Percentiles rank a stretch among this genome's conserved stretches.
These are phyloP conservation scores for Globisporangium nodosum DNA, from an alignment of 352 stramenopile genomes.

Conservation along the genomic window DNA sequence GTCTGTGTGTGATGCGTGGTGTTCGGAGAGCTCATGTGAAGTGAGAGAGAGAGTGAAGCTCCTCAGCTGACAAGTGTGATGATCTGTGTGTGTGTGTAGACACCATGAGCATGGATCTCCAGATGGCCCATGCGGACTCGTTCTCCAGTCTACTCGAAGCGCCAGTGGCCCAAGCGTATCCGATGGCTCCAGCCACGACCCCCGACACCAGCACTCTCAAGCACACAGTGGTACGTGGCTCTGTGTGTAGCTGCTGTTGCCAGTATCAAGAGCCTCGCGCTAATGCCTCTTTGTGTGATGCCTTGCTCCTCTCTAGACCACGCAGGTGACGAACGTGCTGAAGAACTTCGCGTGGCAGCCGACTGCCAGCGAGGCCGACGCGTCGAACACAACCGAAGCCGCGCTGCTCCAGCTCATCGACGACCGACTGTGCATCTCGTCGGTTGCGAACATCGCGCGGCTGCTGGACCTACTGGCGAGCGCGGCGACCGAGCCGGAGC, in stretches of 20 bases:
- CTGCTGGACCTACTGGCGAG: slow-evolving; percentile 56
- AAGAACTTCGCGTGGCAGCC: slow-evolving; percentile 26
- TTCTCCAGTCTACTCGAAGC: slow-evolving; percentile 8
- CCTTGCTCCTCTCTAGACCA: background rate
- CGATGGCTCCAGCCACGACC: slow-evolving; percentile 1
- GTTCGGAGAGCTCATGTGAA: too few relatives aligned
- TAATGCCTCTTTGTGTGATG: background rate
- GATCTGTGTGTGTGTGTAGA: background rate
- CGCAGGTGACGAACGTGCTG: slow-evolving; percentile 18
- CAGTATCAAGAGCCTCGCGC: background rate
- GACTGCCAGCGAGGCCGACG: slow-evolving; percentile 13
- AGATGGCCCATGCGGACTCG: slow-evolving; percentile 9
- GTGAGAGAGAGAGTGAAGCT: background rate
- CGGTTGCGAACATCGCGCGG: slow-evolving; percentile 35
- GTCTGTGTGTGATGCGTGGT: background rate
- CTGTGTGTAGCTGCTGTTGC: background rate
- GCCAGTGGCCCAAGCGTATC: background rate
- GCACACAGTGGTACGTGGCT: background rate
- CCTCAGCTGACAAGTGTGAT: background rate
- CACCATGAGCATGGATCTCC: slow-evolving; percentile 13
- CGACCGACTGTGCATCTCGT: slow-evolving; percentile 40
- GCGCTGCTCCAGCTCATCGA: slow-evolving; percentile 58
- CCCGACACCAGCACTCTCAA: slow-evolving; percentile 5
- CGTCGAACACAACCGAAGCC: slow-evolving; percentile 34
- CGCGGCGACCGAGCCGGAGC: slow-evolving; percentile 66